Base-by-base conservation (phyloP, 257 asterid genomes). In the Hygrophila difformis region DNA sequence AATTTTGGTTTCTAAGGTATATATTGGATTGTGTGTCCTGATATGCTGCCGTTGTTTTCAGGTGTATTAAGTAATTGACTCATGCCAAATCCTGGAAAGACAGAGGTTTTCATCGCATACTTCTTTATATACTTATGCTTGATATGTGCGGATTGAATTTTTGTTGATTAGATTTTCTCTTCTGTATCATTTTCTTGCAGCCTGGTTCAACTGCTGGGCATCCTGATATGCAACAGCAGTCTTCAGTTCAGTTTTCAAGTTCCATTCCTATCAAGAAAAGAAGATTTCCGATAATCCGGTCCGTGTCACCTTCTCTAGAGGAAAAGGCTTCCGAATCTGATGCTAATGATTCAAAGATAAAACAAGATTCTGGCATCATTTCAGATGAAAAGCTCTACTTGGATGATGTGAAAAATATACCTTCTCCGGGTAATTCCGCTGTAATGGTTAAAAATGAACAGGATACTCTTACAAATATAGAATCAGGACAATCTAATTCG, bases 241-340 rank as follows among this genome's bases (percentile, higher is more conserved):
- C 12, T 59, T 64, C 85, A 66, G 55, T 69, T 63, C 57, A 51
- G 60, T 64, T 62, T 44, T 70, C 73, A 24, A 58, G 72, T 50
- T 72, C 77, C 63, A 77, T 87, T 61, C 97, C 97, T 17, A 67
- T 82, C 3, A 87, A 82, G 82, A 87, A 87, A 62, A 79, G 97
- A 64, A 76, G 78, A 56, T 67, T 77, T 65, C 75, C 79, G 2
- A 37, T 79, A 39, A 40, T 68, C 41, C 69, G 61, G 38, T 64
- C 81, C 2, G 40, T 67, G 6, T 66, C 93, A 37, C 78, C 89
- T 63, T 49, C 83, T 18, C 57, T 40, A 3, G 74, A 65, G 56
- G 86, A 72, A 41, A 63, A 63, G 8, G 22, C 64, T 13, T 44
- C 63, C 2, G 6, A 11, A 11, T 42, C 44, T 1, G 62, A 38